Evolutionary conservation across 202 grass and related monocot genomes (phyloP).

Genomic region (Schoenoplectus triqueter): DNA sequence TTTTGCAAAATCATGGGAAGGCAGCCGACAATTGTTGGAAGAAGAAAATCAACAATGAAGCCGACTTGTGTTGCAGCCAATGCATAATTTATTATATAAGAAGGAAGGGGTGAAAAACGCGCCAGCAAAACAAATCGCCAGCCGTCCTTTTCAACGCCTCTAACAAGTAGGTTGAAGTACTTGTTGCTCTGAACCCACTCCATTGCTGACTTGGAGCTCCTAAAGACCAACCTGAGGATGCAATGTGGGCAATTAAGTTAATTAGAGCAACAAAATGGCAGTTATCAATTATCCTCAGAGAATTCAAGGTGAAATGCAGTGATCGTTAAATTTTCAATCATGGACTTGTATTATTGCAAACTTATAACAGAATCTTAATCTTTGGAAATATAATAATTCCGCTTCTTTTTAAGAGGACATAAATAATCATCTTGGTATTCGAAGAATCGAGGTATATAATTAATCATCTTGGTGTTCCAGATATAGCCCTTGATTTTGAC

Average conservation of each 20-base stretch:
- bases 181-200: conserved; percentile 75
- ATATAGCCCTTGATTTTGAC: neutral
- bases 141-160: conserved; percentile 82
- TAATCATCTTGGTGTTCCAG: neutral
- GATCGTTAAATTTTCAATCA: neutral
- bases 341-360: neutral
- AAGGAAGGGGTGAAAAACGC: conserved; percentile 89
- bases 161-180: conserved; percentile 88
- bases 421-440: neutral
- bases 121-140: conserved; percentile 97
- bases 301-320: neutral
- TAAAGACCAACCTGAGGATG: conserved; percentile 71
- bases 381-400: neutral
- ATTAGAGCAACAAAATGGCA: conserved; percentile 15
- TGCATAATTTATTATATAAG: conserved; percentile 93
- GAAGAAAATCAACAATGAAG: conserved; percentile 90
- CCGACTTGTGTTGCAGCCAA: conserved; percentile 77
- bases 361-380: neutral
- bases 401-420: neutral
- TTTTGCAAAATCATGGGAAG: conserved; percentile 99
- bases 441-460: neutral
- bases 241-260: conserved; percentile 26
- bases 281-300: conserved; percentile 9
- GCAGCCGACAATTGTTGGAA: conserved; percentile 85
- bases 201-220: conserved; percentile 81